Conservation (phyloP, 345 rosid genomes). For the Geranium brycei region DNA sequence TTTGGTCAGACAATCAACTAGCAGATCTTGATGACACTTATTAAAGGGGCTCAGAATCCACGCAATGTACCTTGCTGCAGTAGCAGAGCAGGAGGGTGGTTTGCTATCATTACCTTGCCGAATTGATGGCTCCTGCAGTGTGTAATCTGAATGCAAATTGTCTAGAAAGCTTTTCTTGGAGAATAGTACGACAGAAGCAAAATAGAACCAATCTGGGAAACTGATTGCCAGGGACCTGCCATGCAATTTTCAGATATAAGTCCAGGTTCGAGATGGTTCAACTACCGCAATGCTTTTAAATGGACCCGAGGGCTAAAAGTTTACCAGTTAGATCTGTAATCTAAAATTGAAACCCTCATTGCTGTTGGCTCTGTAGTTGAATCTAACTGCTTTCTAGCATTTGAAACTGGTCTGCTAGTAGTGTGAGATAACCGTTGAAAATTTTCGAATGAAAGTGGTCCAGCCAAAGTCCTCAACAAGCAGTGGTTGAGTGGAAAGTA, state of each 20-base stretch:
- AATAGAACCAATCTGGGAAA: constrained; percentile 75
- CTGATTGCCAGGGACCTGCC: constrained; percentile 66
- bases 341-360: constrained; percentile 18
- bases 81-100: constrained; percentile 12
- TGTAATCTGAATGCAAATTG: constrained; percentile 8
- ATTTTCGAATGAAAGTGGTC: constrained; percentile 32
- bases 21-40: constrained; percentile 33
- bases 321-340: constrained; percentile 62
- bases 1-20: constrained; percentile 33
- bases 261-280: background rate
- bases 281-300: background rate
- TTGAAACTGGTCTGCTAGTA: constrained; percentile 10
- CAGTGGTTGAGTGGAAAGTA: constrained; percentile 44
- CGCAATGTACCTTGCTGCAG: constrained; percentile 59
- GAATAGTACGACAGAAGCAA: constrained; percentile 53
- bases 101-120: constrained; percentile 18
- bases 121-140: constrained; percentile 6
- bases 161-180: constrained; percentile 18
- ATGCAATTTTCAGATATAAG: constrained; percentile 9
- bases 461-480: constrained; percentile 32
- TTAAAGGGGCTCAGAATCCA: constrained; percentile 52
- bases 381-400: constrained; percentile 1
- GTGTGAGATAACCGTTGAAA: constrained; percentile 31
- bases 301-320: background rate
- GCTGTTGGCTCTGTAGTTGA: constrained; percentile 14